Evolutionary conservation across 257 asterid genomes (phyloP).

Genomic region (Solanum bukasovii): DNA sequence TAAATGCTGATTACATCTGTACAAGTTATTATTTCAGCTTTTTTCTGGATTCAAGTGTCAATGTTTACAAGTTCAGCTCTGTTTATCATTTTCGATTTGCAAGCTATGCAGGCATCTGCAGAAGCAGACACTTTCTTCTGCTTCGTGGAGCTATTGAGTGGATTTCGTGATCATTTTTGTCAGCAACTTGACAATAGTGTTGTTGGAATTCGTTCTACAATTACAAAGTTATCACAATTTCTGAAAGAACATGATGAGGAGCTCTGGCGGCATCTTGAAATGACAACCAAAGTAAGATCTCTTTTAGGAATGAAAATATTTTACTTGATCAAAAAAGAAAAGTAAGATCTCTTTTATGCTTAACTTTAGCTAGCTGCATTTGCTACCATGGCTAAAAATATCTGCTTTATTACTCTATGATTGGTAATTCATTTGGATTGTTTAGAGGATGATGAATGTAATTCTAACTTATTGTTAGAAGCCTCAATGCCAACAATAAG

Average conservation of each 20-base stretch:
- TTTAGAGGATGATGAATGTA: background rate
- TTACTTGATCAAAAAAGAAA: slow-evolving; percentile 8
- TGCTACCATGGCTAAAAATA: background rate
- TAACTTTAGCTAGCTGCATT: background rate
- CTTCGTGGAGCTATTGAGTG: slow-evolving; percentile 90
- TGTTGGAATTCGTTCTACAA: slow-evolving; percentile 92
- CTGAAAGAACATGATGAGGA: slow-evolving; percentile 96
- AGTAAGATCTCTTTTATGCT: slow-evolving; percentile 27
- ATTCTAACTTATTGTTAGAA: background rate
- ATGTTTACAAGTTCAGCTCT: background rate
- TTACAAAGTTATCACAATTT: slow-evolving; percentile 70
- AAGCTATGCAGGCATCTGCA: slow-evolving; percentile 59
- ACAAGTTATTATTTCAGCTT: background rate
- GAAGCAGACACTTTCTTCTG: slow-evolving; percentile 97
- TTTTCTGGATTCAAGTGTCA: background rate
- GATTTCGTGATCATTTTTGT: slow-evolving; percentile 88
- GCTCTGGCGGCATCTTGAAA: slow-evolving; percentile 98
- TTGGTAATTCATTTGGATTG: background rate
- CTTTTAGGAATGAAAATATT: background rate
- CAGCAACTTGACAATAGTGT: slow-evolving; percentile 97
- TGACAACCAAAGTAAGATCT: slow-evolving; percentile 66
- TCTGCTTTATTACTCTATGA: background rate
- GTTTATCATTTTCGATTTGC: slow-evolving; percentile 16
- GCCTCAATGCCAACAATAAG: background rate
- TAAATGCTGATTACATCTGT: background rate